phyloP scores from a whole-genome alignment of 202 grass and related monocot species.

The Thinopyrum obtusiflorum region DNA sequence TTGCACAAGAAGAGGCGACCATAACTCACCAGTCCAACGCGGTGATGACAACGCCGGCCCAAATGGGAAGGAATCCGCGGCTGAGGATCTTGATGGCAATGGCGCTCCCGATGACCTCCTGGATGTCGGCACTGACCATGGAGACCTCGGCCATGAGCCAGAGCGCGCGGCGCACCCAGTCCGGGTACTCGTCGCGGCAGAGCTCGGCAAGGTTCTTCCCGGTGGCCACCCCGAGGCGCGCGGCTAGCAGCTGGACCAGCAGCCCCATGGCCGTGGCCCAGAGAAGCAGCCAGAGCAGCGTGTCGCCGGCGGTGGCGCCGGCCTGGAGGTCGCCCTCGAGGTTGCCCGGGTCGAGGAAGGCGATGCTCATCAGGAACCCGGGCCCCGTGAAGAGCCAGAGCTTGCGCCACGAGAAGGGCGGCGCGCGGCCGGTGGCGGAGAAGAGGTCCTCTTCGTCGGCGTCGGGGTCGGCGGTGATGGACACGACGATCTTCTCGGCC shows the following conservation, averaged over 20 bases:
- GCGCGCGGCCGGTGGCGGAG: not conserved
- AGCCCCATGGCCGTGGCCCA: slow-evolving; percentile 78
- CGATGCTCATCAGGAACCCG: slow-evolving; percentile 83
- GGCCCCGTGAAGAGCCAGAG: slow-evolving; percentile 73
- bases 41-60: slow-evolving; percentile 76
- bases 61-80: slow-evolving; percentile 53
- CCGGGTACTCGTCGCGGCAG: slow-evolving; percentile 75
- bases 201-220: slow-evolving; percentile 72
- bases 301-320: slow-evolving; percentile 55
- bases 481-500: slow-evolving; percentile 54
- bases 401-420: slow-evolving; percentile 76
- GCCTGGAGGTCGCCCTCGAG: slow-evolving; percentile 83
- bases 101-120: slow-evolving; percentile 79
- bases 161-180: slow-evolving; percentile 60
- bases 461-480: slow-evolving; percentile 33
- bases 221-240: slow-evolving; percentile 63
- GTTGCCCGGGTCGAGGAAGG: slow-evolving; percentile 83
- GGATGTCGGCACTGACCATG: slow-evolving; percentile 75
- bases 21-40: slow-evolving; percentile 63
- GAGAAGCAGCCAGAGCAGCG: slow-evolving; percentile 71
- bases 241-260: slow-evolving; percentile 66
- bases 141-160: slow-evolving; percentile 84
- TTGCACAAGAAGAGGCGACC: not conserved
- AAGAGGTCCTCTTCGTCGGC: slow-evolving; percentile 33
- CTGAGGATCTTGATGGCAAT: slow-evolving; percentile 88